A percentile compares a stretch with the other conserved stretches of the same genome.
Evolutionary conservation across 2,329 filamentous ascomycete genomes (phyloP).

Genomic region (Penicillium janthinellum): DNA sequence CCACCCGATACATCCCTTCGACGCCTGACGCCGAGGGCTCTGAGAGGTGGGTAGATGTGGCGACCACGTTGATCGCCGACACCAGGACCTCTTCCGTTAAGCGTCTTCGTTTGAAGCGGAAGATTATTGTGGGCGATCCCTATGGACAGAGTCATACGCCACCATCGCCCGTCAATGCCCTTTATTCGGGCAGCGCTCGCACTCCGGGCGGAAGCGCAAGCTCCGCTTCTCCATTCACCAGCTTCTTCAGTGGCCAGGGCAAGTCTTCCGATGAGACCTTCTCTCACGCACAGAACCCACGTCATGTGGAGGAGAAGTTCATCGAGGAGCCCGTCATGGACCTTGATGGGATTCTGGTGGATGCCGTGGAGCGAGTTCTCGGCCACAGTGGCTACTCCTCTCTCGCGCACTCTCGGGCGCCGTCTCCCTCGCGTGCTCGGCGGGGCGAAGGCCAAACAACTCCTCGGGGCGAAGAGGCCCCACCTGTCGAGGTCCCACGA

Average conservation of each 20-base stretch:
- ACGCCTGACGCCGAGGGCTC: constrained; percentile 35
- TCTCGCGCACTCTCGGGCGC: constrained; percentile 42
- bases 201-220: constrained; percentile 20
- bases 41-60: constrained; percentile 59
- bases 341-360: constrained; percentile 59
- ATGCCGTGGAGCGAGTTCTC: constrained; percentile 60
- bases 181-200: constrained; percentile 30
- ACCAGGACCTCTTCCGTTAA: constrained; percentile 57
- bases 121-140: constrained; percentile 36
- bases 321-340: constrained; percentile 59
- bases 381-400: constrained; percentile 48
- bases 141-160: constrained; percentile 25
- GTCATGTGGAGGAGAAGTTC: constrained; percentile 53
- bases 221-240: constrained; percentile 31
- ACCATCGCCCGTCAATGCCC: constrained; percentile 23
- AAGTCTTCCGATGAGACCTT: constrained; percentile 24
- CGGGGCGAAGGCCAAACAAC: constrained; percentile 32
- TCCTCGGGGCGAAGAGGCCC: constrained; percentile 32
- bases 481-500: constrained; percentile 49
- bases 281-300: constrained; percentile 25
- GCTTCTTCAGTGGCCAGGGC: constrained; percentile 32
- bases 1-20: constrained; percentile 45
- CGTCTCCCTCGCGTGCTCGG: constrained; percentile 43
- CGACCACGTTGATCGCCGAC: constrained; percentile 60
- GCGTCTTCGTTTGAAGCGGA: constrained; percentile 56